These are phyloP conservation scores for Colletotrichum plurivorum DNA, from an alignment of 2,329 filamentous ascomycete genomes.

Conservation along the genomic window DNA sequence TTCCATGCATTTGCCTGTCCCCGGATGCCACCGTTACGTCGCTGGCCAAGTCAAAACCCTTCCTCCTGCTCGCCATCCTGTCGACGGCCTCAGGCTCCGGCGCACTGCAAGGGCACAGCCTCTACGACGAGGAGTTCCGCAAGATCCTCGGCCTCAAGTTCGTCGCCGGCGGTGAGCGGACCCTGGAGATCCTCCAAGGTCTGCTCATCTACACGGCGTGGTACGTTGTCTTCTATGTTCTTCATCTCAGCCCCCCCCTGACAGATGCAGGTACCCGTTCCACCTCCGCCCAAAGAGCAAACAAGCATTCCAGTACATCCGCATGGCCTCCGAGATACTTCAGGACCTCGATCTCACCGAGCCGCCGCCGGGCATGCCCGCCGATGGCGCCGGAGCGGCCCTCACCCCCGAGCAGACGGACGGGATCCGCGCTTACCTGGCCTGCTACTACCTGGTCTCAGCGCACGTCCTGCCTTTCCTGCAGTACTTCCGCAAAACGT, in stretches of 20 bases:
- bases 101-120: constrained; percentile 64
- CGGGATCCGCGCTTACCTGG: constrained; percentile 61
- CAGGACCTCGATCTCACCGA: constrained; percentile 65
- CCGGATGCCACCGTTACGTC: constrained; percentile 58
- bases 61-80: constrained; percentile 68
- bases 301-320: constrained; percentile 64
- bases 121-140: constrained; percentile 71
- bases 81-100: constrained; percentile 63
- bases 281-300: constrained; percentile 67
- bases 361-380: constrained; percentile 47
- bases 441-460: constrained; percentile 59
- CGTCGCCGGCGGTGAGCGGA: constrained; percentile 70
- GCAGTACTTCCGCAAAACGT: constrained; percentile 36
- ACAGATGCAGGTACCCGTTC: constrained; percentile 64
- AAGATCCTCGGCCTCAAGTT: constrained; percentile 70
- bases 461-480: constrained; percentile 50
- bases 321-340: constrained; percentile 66
- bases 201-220: constrained; percentile 71
- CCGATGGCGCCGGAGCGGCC: constrained; percentile 7
- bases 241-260: not conserved
- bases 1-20: constrained; percentile 60
- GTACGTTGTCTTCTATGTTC: constrained; percentile 51
- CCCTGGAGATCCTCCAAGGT: constrained; percentile 69
- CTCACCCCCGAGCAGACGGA: constrained; percentile 53
- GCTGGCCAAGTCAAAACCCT: constrained; percentile 63